phyloP scores from a whole-genome alignment of 768 basidiomycete species.

The Collybia sp. region DNA sequence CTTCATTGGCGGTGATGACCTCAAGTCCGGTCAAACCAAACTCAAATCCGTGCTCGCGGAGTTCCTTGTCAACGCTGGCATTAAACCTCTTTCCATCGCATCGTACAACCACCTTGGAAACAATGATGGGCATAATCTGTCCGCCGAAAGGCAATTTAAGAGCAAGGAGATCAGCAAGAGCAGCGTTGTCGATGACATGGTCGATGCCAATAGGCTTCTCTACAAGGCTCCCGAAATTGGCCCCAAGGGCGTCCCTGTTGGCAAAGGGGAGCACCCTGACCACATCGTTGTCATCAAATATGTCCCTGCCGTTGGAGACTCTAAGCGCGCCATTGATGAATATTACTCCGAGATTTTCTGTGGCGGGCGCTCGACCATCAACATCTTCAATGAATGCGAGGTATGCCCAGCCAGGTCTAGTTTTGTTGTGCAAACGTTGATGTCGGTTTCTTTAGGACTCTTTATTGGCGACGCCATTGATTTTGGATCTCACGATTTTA shows the following conservation, averaged over 20 bases:
- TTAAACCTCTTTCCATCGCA: slow-evolving; percentile 95
- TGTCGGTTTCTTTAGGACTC: slow-evolving; percentile 58
- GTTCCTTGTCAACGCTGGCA: slow-evolving; percentile 97
- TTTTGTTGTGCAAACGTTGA: neutral
- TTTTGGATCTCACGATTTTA: slow-evolving; percentile 89
- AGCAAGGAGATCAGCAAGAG: slow-evolving; percentile 99
- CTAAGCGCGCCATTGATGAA: slow-evolving; percentile 98
- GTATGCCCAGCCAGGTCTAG: slow-evolving; percentile 27
- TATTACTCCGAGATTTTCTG: slow-evolving; percentile 99
- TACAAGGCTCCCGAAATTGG: slow-evolving; percentile 76
- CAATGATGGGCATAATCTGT: slow-evolving; percentile 93
- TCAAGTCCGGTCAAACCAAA: slow-evolving; percentile 97
- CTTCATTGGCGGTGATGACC: slow-evolving; percentile 97
- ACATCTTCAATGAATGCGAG: slow-evolving; percentile 98
- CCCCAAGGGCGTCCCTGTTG: slow-evolving; percentile 41
- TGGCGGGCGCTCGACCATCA: slow-evolving; percentile 90
- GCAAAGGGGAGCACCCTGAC: slow-evolving; percentile 96
- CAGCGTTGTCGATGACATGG: slow-evolving; percentile 98
- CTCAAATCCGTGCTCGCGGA: slow-evolving; percentile 96
- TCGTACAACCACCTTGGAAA: slow-evolving; percentile 99
- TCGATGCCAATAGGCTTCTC: slow-evolving; percentile 81
- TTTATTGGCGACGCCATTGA: slow-evolving; percentile 91
- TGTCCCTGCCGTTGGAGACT: slow-evolving; percentile 93
- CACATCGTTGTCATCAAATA: slow-evolving; percentile 98
- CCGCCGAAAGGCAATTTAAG: slow-evolving; percentile 89